Base-by-base conservation (phyloP, 345 rosid genomes). In the Microthlaspi erraticum region DNA sequence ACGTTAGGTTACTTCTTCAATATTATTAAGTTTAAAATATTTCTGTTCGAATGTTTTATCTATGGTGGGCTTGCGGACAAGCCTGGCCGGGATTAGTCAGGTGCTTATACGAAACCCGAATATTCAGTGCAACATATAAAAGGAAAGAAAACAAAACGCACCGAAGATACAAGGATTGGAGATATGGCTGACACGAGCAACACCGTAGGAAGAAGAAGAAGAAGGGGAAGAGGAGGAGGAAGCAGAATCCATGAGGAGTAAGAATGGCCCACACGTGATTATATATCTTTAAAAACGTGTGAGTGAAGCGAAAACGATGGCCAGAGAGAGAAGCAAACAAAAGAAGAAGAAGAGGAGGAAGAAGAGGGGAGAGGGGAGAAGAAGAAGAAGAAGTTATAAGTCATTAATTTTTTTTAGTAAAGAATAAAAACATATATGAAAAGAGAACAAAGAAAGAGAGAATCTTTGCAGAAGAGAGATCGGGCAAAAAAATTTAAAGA, bases 121-220 rank as follows among this genome's bases (percentile, higher is more conserved):
- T 23, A 23, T 23, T 23, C 26, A 23, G 26, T 23, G 26, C 26
- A 23, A 23, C 26, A 23, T 23, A 23, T 23, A 50, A 1, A 50
- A 1, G 13, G 18, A 5, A 29, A 71, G 46, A 41, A 54, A 45
- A n/a, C n/a, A n/a, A n/a, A 46, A 60, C 82, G 34, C 70, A 90
- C 98, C 97, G 31, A 90, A 85, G 65, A 90, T 80, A 46, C 96
- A 90, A 64, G 94, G 96, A 66, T 88, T 87, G 9, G 97, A 86
- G 73, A 85, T 78, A 51, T 83, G 87, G 82, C 64, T 86, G 75
- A 86, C 77, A 66, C 78, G 77, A 75, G 70, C 37, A 46, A 39
- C 70, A 55, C 55, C 70, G 3, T 55, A 62, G 5, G 73, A 66
- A 46, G 74, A 60, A 44, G 68, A 49, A 18, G 70, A 3, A 23